A percentile compares a stretch with the other conserved stretches of the same genome.
Conservation (phyloP, 2,329 filamentous ascomycete genomes). For the Parascedosporium putredinis region DNA sequence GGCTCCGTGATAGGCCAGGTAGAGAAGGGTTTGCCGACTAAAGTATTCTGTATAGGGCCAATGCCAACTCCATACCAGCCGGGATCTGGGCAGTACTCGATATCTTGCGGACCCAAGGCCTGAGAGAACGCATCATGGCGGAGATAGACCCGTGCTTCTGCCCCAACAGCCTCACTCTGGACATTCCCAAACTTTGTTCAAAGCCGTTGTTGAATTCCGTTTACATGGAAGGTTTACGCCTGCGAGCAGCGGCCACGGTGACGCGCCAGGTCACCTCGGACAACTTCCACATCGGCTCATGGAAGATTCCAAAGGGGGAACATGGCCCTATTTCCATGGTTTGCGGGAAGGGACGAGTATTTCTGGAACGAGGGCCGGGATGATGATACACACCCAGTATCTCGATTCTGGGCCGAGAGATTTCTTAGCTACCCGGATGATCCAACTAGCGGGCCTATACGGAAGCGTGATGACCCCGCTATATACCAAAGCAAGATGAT, state of each 20-base stretch:
- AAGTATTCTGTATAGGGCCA: conserved; percentile 12
- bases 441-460: conserved; percentile 11
- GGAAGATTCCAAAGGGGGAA: not conserved
- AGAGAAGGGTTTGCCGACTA: too few relatives aligned
- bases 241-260: conserved; percentile 17
- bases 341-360: conserved; percentile 8
- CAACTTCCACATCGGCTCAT: conserved; percentile 6
- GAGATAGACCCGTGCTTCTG: conserved; percentile 13
- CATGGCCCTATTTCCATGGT: not conserved
- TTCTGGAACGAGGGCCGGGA: conserved; percentile 10
- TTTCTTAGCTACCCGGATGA: conserved; percentile 13
- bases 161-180: conserved; percentile 10
- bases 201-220: conserved; percentile 19
- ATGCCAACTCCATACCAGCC: conserved; percentile 20
- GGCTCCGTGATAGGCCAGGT: not conserved
- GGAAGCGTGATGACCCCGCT: not conserved
- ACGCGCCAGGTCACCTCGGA: conserved; percentile 14
- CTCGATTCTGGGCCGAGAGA: conserved; percentile 13
- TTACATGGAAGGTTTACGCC: conserved; percentile 17
- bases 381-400: conserved; percentile 3
- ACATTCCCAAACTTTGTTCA: conserved; percentile 13
- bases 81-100: conserved; percentile 20
- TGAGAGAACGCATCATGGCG: conserved; percentile 13
- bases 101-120: conserved; percentile 14
- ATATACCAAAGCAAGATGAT: not conserved